Evolutionary conservation across 1,284 basidiomycete species (phyloP).

Genomic region (Ustilago cynodontis): DNA sequence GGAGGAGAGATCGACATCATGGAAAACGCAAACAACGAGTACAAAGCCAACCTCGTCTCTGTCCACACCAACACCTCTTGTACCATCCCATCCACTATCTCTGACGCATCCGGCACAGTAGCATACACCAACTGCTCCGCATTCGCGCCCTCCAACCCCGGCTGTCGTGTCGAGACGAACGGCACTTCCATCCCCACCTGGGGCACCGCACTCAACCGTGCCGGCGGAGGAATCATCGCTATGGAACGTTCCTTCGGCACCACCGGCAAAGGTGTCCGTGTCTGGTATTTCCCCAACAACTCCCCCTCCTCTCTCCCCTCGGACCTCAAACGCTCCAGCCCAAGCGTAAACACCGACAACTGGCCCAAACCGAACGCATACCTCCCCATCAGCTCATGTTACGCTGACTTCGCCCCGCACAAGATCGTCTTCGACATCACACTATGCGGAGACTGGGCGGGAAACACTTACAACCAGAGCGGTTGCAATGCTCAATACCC

Average conservation of each 20-base stretch:
- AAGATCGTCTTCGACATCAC: constrained; percentile 66
- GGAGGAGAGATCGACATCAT: constrained; percentile 69
- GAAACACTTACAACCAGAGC: constrained; percentile 44
- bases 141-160: constrained; percentile 40
- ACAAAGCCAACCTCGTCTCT: constrained; percentile 50
- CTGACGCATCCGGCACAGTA: constrained; percentile 45
- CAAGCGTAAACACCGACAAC: constrained; percentile 43
- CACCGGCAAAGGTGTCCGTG: constrained; percentile 61
- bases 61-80: constrained; percentile 59
- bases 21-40: constrained; percentile 67
- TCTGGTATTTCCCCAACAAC: constrained; percentile 63
- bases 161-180: constrained; percentile 63
- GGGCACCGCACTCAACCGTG: constrained; percentile 58
- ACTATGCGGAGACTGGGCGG: constrained; percentile 65
- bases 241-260: constrained; percentile 66
- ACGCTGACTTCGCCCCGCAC: constrained; percentile 57
- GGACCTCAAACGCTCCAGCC: constrained; percentile 49
- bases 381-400: constrained; percentile 59
- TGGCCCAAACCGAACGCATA: constrained; percentile 63
- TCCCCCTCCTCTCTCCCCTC: constrained; percentile 36
- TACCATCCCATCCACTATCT: constrained; percentile 29
- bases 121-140: constrained; percentile 60
- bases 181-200: constrained; percentile 56
- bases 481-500: constrained; percentile 53
- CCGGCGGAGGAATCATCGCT: constrained; percentile 63